Conservation (phyloP, 2,329 filamentous ascomycete genomes). For the Didymella keratinophila region DNA sequence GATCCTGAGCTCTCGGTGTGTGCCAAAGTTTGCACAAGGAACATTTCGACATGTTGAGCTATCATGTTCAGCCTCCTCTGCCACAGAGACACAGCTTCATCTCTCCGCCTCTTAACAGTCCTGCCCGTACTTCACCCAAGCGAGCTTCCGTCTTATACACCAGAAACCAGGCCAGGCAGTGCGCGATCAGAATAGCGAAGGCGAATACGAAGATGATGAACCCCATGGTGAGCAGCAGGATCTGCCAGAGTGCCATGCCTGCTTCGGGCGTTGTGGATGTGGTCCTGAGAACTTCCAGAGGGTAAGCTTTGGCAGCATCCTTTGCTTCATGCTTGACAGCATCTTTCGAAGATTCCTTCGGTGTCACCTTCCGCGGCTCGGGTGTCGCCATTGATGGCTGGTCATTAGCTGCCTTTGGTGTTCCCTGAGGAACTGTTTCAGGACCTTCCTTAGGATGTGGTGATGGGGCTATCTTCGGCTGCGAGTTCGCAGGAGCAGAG, state of each 20-base stretch:
- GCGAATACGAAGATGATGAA: conserved; percentile 27
- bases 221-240: conserved; percentile 16
- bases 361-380: neutral
- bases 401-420: too few relatives aligned
- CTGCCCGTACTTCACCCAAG: conserved; percentile 34
- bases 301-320: neutral
- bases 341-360: neutral
- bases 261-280: neutral
- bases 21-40: neutral
- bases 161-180: conserved; percentile 40
- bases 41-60: neutral
- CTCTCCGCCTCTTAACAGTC: conserved; percentile 38
- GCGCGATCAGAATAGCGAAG: conserved; percentile 35
- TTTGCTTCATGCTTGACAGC: neutral
- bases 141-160: conserved; percentile 42
- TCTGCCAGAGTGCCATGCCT: conserved; percentile 1
- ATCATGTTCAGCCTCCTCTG: conserved; percentile 6
- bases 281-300: neutral
- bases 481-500: neutral
- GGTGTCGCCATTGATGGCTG: neutral
- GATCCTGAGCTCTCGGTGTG: neutral
- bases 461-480: neutral
- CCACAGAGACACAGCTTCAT: conserved; percentile 45
- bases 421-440: neutral
- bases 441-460: neutral